Percentiles rank a stretch among this genome's conserved stretches.
Evolutionary conservation across 2,329 filamentous ascomycete species (phyloP).

Genomic region (Stylonectria norvegica): DNA sequence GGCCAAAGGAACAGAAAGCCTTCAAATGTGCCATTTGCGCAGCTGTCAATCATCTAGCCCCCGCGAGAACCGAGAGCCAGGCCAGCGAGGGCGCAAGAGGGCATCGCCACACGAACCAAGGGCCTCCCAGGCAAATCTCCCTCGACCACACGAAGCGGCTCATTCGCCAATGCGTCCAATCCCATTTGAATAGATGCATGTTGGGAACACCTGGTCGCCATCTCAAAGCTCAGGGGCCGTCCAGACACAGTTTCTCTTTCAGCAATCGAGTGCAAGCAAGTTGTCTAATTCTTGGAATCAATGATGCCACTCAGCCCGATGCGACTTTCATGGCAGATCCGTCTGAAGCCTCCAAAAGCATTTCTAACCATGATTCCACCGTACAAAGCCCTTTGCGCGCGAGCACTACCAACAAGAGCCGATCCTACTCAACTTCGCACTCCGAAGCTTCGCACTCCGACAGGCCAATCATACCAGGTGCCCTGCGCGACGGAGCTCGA

Average conservation of each 20-base stretch:
- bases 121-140: constrained; percentile 27
- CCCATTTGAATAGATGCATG: constrained; percentile 29
- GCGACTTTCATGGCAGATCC: too few species aligned
- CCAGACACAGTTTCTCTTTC: constrained; percentile 19
- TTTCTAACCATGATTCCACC: too few species aligned
- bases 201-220: too few species aligned
- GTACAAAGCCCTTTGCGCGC: constrained; percentile 29
- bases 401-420: constrained; percentile 17
- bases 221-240: too few species aligned
- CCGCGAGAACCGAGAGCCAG: constrained; percentile 22
- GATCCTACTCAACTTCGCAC: constrained; percentile 47
- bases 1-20: constrained; percentile 68
- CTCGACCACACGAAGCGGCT: constrained; percentile 33
- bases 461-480: constrained; percentile 23
- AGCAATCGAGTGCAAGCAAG: constrained; percentile 20
- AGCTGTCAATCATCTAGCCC: constrained; percentile 73
- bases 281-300: too few species aligned
- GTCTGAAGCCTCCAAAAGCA: too few species aligned
- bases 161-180: constrained; percentile 32
- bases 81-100: constrained; percentile 16
- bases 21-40: constrained; percentile 83
- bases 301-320: too few species aligned
- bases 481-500: constrained; percentile 9
- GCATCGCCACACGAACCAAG: constrained; percentile 22
- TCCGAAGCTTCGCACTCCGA: constrained; percentile 46